A percentile compares a stretch with the other conserved stretches of the same genome.
These are phyloP conservation scores for Alternaria burnsii DNA, from an alignment of 2,329 filamentous ascomycete genomes.

Conservation along the genomic window DNA sequence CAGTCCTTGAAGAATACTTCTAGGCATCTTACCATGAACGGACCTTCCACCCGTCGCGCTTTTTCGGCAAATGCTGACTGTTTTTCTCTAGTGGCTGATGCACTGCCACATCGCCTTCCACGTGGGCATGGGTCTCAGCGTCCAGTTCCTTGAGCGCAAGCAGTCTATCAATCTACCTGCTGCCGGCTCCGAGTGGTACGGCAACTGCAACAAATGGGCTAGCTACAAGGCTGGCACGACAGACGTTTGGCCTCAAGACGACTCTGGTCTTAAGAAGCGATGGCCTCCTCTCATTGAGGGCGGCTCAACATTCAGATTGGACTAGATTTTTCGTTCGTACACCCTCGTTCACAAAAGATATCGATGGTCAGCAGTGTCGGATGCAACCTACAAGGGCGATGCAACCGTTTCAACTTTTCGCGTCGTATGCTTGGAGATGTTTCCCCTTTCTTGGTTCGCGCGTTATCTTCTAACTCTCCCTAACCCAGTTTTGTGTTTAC, in stretches of 20 bases:
- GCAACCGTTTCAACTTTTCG: not conserved
- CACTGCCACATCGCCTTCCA: conserved; percentile 44
- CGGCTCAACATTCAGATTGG: conserved; percentile 1
- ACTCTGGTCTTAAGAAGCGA: conserved; percentile 52
- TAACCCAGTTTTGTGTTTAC: not conserved
- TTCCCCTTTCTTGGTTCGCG: not conserved
- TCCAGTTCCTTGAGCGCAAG: conserved; percentile 39
- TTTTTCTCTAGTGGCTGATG: conserved; percentile 34
- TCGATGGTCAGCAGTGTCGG: not conserved
- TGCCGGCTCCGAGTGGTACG: conserved; percentile 33
- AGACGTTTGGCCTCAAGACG: conserved; percentile 48
- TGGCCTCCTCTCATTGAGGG: conserved; percentile 30
- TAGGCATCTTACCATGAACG: not conserved
- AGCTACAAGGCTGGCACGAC: conserved; percentile 23
- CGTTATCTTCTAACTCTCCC: conserved; percentile 20
- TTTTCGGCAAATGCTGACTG: not conserved
- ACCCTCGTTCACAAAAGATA: not conserved
- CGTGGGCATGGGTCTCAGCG: conserved; percentile 36
- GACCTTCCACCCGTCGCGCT: not conserved
- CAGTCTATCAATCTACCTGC: conserved; percentile 31
- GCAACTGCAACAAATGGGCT: conserved; percentile 40
- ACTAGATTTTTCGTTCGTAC: not conserved
- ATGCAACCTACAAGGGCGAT: not conserved
- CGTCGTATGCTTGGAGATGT: not conserved
- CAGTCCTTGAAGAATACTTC: not conserved